Evolutionary conservation across 2,329 filamentous ascomycete genomes (phyloP), one percentile per base, ranked within the genome.

Genomic region (Orbilia javanica): DNA sequence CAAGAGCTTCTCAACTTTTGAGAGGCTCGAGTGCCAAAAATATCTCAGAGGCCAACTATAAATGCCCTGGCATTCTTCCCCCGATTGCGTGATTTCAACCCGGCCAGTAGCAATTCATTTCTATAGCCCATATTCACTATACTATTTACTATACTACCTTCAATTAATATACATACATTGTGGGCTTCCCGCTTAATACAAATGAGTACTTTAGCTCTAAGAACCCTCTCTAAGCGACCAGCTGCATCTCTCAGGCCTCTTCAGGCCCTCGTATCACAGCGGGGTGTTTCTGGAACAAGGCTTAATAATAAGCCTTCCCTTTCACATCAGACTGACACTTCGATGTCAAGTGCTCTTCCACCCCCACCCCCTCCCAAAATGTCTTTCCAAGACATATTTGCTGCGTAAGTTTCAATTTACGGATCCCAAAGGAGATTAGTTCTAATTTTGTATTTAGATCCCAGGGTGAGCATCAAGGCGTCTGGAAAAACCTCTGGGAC

Each of bases 351-450:
- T 8, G 36, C 25, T 46, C 67, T 48, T 25, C 62, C 62, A 42
- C 34, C 46, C 3, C 69, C 69, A 1, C 20, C 69, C 4, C 68
- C 57, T 27, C 42, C 68, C 13, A 70, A 62, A 22, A 57, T 66
- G 48, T 73, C 69, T 1, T 63, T 74, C 22, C 70, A 74, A 53
- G 70, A 74, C 42, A 31, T 74, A 36, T 74, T 74, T 36, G 70
- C 70, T 4, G 20, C 66, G 70, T 74, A 53, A 74, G 70, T 50
- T 55, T 15, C 20, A 50, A 60, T 48, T 48, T 36, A 6, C 11
- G 27, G 15, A 10, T 50, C 22, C 6, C n/a, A 62, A 18, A 27
- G 20, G 22, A n/a, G 22, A 36, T 22, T 65, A 46, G 36, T 36
- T 8, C 18, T 65, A 53, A 39, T 29, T 1, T 39, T 22, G 25